These are phyloP conservation scores for Tillandsia leiboldiana DNA, from an alignment of 176 grass and related monocot genomes.

Conservation along the genomic window DNA sequence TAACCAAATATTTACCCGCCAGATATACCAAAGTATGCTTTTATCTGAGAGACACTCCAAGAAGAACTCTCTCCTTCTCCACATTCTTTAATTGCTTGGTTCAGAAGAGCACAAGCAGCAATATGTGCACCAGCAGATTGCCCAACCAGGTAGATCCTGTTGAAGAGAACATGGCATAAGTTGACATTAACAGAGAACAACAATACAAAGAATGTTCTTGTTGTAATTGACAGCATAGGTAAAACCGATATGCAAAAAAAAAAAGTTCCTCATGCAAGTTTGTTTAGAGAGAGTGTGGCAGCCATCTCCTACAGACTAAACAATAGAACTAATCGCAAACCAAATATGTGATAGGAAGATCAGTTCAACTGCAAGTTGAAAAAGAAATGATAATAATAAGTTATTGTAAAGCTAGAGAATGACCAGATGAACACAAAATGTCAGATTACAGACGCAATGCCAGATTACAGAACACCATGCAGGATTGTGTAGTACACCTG, in stretches of 20 bases:
- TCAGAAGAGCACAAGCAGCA: constrained; percentile 63
- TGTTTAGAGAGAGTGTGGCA: too few species aligned
- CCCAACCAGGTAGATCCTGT: constrained; percentile 89
- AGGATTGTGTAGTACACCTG: too few species aligned
- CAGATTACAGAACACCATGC: too few species aligned
- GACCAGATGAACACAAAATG: too few species aligned
- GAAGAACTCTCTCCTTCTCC: constrained; percentile 52
- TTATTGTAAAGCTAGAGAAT: too few species aligned
- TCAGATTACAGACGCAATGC: too few species aligned
- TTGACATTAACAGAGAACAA: not conserved
- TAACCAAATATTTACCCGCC: constrained; percentile 55
- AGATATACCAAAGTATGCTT: constrained; percentile 92
- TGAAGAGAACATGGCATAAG: not conserved
- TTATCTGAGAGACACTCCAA: constrained; percentile 80
- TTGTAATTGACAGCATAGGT: not conserved
- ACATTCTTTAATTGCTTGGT: constrained; percentile 77
- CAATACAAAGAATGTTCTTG: not conserved
- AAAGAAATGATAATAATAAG: not conserved
- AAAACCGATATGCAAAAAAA: not conserved
- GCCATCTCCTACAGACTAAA: too few species aligned
- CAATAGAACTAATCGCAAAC: not conserved
- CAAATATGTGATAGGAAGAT: not conserved
- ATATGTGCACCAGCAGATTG: constrained; percentile 99
- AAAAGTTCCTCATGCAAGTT: not conserved
- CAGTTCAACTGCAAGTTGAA: not conserved